These are phyloP conservation scores for Diutina scorzettiae DNA, from an alignment of 1,139 yeast genomes.

Conservation along the genomic window DNA sequence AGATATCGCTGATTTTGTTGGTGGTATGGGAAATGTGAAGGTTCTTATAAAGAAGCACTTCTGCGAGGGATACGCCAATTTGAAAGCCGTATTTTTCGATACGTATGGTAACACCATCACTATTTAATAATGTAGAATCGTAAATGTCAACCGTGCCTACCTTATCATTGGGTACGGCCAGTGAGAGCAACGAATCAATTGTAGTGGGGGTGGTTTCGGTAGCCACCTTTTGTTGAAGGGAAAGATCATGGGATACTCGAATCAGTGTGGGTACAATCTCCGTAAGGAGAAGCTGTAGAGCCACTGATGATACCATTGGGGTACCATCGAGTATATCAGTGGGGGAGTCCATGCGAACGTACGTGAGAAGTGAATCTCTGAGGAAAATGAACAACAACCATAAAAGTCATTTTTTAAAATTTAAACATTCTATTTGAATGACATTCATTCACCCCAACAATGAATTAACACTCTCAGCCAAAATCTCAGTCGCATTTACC, in stretches of 20 bases:
- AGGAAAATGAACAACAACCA: too few relatives aligned
- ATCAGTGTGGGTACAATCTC: slow-evolving; percentile 67
- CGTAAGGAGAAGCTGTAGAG: slow-evolving; percentile 52
- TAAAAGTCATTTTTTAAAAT: too few relatives aligned
- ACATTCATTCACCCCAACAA: too few relatives aligned
- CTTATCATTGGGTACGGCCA: slow-evolving; percentile 14
- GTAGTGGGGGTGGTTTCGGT: slow-evolving; percentile 10
- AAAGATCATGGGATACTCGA: slow-evolving; percentile 30
- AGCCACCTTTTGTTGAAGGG: slow-evolving; percentile 9
- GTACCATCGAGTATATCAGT: slow-evolving; percentile 13
- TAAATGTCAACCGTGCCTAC: slow-evolving; percentile 34
- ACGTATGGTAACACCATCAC: slow-evolving; percentile 46
- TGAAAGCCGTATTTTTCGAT: slow-evolving; percentile 61
- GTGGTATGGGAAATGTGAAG: slow-evolving; percentile 25
- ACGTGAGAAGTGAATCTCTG: too few relatives aligned
- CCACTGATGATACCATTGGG: slow-evolving; percentile 31
- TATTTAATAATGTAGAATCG: slow-evolving; percentile 20
- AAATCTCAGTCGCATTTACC: too few relatives aligned
- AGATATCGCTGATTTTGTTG: slow-evolving; percentile 41
- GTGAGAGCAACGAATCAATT: slow-evolving; percentile 16
- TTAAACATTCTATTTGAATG: too few relatives aligned
- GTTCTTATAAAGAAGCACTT: slow-evolving; percentile 47
- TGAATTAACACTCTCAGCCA: too few relatives aligned
- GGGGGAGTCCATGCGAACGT: too few relatives aligned
- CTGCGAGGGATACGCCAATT: slow-evolving; percentile 65